These are phyloP conservation scores for Clarkia xantiana DNA, from an alignment of 345 rosid species.

Conservation along the genomic window DNA sequence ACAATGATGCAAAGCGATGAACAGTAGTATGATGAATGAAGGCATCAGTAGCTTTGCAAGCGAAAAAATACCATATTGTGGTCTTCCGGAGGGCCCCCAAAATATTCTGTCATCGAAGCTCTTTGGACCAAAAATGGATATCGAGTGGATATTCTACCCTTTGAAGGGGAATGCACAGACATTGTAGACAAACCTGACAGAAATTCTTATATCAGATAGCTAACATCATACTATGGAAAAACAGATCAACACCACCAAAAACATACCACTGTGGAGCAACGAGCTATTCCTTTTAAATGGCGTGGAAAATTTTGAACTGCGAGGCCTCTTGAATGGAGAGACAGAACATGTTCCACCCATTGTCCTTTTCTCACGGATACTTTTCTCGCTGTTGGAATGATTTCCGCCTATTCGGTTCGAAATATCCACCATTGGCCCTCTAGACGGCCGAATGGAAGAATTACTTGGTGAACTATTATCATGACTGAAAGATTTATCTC, in stretches of 20 bases:
- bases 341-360: slow-evolving; percentile 24
- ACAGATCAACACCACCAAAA: slow-evolving; percentile 6
- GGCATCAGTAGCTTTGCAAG: neutral
- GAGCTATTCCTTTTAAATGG: slow-evolving; percentile 39
- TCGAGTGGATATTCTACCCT: slow-evolving; percentile 38
- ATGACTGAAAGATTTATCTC: slow-evolving; percentile 15
- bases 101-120: slow-evolving; percentile 52
- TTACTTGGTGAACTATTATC: slow-evolving; percentile 15
- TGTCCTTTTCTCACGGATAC: slow-evolving; percentile 36
- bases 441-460: slow-evolving; percentile 25
- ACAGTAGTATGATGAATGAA: neutral
- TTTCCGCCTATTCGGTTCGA: slow-evolving; percentile 29
- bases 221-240: slow-evolving; percentile 3
- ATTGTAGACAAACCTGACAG: slow-evolving; percentile 43
- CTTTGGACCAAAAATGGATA: slow-evolving; percentile 48
- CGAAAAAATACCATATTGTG: slow-evolving; percentile 32
- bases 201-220: slow-evolving; percentile 8
- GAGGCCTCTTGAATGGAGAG: slow-evolving; percentile 79
- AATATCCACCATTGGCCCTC: slow-evolving; percentile 42
- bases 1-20: slow-evolving; percentile 8
- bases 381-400: slow-evolving; percentile 20
- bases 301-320: slow-evolving; percentile 42
- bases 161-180: slow-evolving; percentile 25
- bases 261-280: slow-evolving; percentile 36
- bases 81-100: slow-evolving; percentile 37